phyloP scores from a whole-genome alignment of 2,329 filamentous ascomycete genomes.

The Colletotrichum sojae region DNA sequence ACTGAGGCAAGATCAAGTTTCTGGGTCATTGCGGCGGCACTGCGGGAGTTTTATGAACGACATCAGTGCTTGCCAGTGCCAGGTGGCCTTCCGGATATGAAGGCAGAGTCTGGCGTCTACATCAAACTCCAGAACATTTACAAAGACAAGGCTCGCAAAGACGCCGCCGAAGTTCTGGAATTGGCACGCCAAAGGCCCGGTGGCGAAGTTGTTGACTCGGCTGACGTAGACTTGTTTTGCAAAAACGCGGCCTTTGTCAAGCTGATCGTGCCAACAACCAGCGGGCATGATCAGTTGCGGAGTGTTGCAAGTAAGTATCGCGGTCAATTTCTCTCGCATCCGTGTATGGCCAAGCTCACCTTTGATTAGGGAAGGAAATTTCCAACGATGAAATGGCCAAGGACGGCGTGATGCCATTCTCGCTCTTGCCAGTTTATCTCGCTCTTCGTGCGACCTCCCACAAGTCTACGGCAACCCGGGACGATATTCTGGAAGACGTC shows the following conservation, averaged over 20 bases:
- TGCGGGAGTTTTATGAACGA: conserved; percentile 81
- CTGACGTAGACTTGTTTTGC: conserved; percentile 92
- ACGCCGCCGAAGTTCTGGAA: conserved; percentile 80
- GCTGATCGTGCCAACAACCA: conserved; percentile 74
- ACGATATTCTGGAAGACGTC: conserved; percentile 67
- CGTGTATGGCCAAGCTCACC: conserved; percentile 5
- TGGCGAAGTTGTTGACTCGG: conserved; percentile 71
- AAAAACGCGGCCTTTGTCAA: conserved; percentile 96
- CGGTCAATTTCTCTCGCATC: background rate
- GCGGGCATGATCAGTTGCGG: conserved; percentile 62
- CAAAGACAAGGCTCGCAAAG: conserved; percentile 86
- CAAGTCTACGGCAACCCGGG: conserved; percentile 57
- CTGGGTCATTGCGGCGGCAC: conserved; percentile 89
- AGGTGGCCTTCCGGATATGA: conserved; percentile 96
- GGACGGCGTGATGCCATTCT: conserved; percentile 65
- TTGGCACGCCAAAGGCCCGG: conserved; percentile 68
- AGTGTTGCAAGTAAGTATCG: conserved; percentile 67
- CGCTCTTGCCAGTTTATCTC: conserved; percentile 78
- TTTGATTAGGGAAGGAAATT: conserved; percentile 64
- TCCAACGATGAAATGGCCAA: conserved; percentile 67
- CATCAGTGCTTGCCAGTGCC: conserved; percentile 85
- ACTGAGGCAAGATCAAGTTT: conserved; percentile 73
- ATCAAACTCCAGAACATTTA: conserved; percentile 93
- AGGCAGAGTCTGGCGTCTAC: conserved; percentile 91
- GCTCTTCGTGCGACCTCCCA: conserved; percentile 71